These are phyloP conservation scores for Insectozyma bohioensis DNA, from an alignment of 1,139 yeast genomes.

Conservation along the genomic window DNA sequence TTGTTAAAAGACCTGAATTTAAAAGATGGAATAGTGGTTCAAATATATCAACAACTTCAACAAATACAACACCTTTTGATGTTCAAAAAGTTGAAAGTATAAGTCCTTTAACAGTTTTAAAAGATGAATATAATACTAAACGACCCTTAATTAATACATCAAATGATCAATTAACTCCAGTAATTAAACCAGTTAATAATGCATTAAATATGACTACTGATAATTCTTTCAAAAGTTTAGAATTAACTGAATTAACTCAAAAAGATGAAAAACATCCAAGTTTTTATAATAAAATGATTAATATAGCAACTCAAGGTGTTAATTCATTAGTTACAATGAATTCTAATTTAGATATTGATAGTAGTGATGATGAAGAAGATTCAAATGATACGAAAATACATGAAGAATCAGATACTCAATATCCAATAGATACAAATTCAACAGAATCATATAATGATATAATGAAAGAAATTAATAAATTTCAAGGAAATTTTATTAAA, in stretches of 20 bases:
- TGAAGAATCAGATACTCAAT: slow-evolving; percentile 12
- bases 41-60: slow-evolving; percentile 6
- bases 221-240: slow-evolving; percentile 23
- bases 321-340: slow-evolving; percentile 15
- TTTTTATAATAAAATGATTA: slow-evolving; percentile 16
- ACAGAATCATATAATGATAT: slow-evolving; percentile 16
- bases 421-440: slow-evolving; percentile 10
- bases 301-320: slow-evolving; percentile 20
- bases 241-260: slow-evolving; percentile 2
- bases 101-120: slow-evolving; percentile 31
- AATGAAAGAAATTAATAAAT: slow-evolving; percentile 32
- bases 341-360: slow-evolving; percentile 21
- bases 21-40: slow-evolving; percentile 26
- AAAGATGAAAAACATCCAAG: slow-evolving; percentile 4
- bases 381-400: slow-evolving; percentile 12
- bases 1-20: slow-evolving; percentile 17
- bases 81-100: slow-evolving; percentile 15
- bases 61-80: too few relatives aligned
- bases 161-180: background rate
- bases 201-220: slow-evolving; percentile 17
- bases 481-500: slow-evolving; percentile 32
- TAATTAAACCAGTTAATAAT: background rate
- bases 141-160: slow-evolving; percentile 17
- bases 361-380: slow-evolving; percentile 29
- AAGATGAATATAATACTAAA: slow-evolving; percentile 30